Conservation (phyloP, 1,139 yeast species). For the Candida anutae region DNA sequence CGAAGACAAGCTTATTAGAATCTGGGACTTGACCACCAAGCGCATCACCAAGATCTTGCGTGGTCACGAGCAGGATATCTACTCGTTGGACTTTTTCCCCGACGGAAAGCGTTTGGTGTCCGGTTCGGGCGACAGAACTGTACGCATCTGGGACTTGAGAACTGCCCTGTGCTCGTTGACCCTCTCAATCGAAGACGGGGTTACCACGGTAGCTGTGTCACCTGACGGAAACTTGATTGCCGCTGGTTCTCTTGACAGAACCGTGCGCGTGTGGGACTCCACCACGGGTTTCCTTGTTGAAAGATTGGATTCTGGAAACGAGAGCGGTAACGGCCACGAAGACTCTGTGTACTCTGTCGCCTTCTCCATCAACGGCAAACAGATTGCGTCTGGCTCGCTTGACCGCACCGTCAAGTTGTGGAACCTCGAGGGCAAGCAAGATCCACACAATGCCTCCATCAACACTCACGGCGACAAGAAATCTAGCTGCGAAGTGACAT, state of each 20-base stretch:
- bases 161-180: conserved; percentile 88
- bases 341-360: conserved; percentile 95
- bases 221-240: conserved; percentile 94
- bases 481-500: conserved; percentile 82
- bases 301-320: conserved; percentile 84
- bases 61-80: conserved; percentile 97
- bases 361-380: conserved; percentile 85
- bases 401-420: conserved; percentile 95
- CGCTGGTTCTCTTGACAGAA: conserved; percentile 92
- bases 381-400: conserved; percentile 88
- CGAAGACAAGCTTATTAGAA: conserved; percentile 91
- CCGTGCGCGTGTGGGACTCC: conserved; percentile 97
- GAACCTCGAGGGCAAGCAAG: conserved; percentile 67
- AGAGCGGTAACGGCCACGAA: conserved; percentile 86
- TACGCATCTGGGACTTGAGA: conserved; percentile 93
- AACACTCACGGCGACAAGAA: conserved; percentile 28
- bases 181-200: conserved; percentile 92
- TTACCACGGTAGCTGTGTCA: conserved; percentile 93
- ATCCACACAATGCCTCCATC: conserved; percentile 33
- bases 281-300: conserved; percentile 89
- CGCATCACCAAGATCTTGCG: conserved; percentile 80
- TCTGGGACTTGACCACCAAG: conserved; percentile 90
- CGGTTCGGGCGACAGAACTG: conserved; percentile 96
- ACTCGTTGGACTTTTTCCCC: conserved; percentile 91
- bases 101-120: conserved; percentile 91